Evolutionary conservation across 495 filamentous ascomycete species (phyloP), one percentile per base, ranked within the genome.

Genomic region (Pyronema domesticum): DNA sequence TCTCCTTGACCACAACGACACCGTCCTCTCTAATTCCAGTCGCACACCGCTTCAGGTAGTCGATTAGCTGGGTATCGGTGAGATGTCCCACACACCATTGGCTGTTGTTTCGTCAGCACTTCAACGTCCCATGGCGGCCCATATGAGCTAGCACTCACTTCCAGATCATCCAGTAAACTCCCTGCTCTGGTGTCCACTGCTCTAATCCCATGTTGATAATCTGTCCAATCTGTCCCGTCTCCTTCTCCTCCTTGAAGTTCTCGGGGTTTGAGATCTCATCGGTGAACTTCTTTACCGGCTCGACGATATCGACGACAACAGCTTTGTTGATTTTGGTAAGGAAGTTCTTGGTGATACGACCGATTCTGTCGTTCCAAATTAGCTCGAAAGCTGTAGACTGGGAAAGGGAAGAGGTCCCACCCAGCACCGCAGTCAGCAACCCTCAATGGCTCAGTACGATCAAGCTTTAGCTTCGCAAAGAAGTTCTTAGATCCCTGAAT

Each of bases 71-170:
- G 37, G 61, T 62, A 69, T 94, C 89, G n/a, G 79, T 89, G 51
- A 95, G 68, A 65, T 95, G 83, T 13, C 86, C 85, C n/a, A 93
- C 68, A 69, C 88, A 95, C 88, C 88, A 94, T 68, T 95, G 89
- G 46, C 78, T 84, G 75, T 15, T 51, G n/a, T 30, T 36, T 7
- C 13, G 37, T 37, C 18, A 23, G 50, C 34, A 35, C 30, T 36
- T 3, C 10, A 11, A 11, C 46, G 7, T 50, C 11, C 13, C 18
- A 13, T 34, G 18, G 34, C 3, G 47, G 30, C 7, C 39, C 39
- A n/a, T 9, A 50, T 23, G 13, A 17, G 59, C 5, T 30, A 30
- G 23, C 23, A 64, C 62, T 57, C 57, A 65, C 62, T 61, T 65
- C 76, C 76, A 79, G 53, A 88, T 72, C 39, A 74, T 46, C 54